Conservation (phyloP, 2,329 filamentous ascomycete genomes). For the Diaporthe velutina region DNA sequence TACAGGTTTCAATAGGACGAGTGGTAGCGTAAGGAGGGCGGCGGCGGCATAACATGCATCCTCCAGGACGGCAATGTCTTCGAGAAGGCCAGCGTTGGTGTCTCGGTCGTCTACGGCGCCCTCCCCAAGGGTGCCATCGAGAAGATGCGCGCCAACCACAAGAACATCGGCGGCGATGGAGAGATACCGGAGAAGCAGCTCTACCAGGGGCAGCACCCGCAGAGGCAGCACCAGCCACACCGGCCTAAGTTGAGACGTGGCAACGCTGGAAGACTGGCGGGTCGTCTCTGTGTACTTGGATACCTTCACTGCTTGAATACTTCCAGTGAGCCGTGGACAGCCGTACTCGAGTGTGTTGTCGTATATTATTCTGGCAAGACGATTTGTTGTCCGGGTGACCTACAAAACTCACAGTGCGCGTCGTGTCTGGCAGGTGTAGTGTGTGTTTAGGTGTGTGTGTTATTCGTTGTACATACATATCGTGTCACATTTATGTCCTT, state of each 20-base stretch:
- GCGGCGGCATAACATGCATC: conserved; percentile 94
- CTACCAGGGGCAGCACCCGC: background rate
- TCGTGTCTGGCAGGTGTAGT: background rate
- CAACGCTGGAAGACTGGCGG: background rate
- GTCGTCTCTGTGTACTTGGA: background rate
- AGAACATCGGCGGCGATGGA: conserved; percentile 79
- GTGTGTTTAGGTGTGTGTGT: background rate
- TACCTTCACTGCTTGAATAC: background rate
- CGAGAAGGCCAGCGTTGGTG: conserved; percentile 96
- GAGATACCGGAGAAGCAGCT: conserved; percentile 67
- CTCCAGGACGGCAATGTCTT: conserved; percentile 97
- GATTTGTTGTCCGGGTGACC: background rate
- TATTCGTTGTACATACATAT: conserved; percentile 26
- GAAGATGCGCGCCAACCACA: conserved; percentile 96
- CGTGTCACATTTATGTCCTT: background rate
- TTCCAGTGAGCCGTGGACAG: background rate
- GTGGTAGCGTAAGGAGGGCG: conserved; percentile 89
- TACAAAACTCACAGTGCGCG: background rate
- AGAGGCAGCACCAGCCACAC: background rate
- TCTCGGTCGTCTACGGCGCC: conserved; percentile 93
- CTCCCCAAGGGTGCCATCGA: conserved; percentile 88
- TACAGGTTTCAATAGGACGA: conserved; percentile 85
- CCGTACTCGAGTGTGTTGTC: background rate
- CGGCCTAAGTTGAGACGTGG: background rate
- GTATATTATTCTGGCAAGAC: background rate